Conservation (phyloP, 2,329 filamentous ascomycete species). For the Claviceps arundinis region DNA sequence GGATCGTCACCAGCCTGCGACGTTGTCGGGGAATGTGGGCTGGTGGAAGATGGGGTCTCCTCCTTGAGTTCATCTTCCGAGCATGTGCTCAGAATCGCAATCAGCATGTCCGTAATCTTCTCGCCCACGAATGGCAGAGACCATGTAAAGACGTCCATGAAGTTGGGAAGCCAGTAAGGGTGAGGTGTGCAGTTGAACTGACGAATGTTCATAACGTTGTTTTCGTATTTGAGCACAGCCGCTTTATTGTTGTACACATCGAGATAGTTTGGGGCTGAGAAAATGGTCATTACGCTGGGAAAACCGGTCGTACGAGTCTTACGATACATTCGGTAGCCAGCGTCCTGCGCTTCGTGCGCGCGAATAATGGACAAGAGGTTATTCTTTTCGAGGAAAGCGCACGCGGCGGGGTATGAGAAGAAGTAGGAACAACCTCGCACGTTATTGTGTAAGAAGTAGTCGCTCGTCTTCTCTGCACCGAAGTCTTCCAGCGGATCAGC, state of each 20-base stretch:
- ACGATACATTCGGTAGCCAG: constrained; percentile 96
- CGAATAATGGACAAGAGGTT: constrained; percentile 94
- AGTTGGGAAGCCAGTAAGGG: constrained; percentile 98
- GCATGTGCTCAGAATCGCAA: constrained; percentile 94
- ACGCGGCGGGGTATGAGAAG: constrained; percentile 95
- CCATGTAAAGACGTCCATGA: constrained; percentile 99
- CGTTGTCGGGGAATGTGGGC: constrained; percentile 49
- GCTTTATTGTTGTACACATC: constrained; percentile 99
- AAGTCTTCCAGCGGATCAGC: constrained; percentile 97
- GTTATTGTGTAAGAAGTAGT: constrained; percentile 97
- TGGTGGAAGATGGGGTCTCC: constrained; percentile 51
- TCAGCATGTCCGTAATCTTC: constrained; percentile 99
- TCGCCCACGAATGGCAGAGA: constrained; percentile 96
- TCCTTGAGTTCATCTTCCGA: constrained; percentile 98
- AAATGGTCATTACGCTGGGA: constrained; percentile 99
- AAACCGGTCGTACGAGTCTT: constrained; percentile 97
- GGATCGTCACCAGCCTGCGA: constrained; percentile 44
- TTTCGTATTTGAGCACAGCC: constrained; percentile 96
- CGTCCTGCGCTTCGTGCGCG: constrained; percentile 96
- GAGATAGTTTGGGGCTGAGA: constrained; percentile 96
- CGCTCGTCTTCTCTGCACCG: constrained; percentile 94
- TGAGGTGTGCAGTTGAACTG: constrained; percentile 99
- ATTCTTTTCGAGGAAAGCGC: constrained; percentile 97
- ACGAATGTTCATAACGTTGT: constrained; percentile 99
- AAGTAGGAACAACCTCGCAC: constrained; percentile 98